phyloP scores from a whole-genome alignment of 78 protist species.

The Dictyostelium capitatum region DNA sequence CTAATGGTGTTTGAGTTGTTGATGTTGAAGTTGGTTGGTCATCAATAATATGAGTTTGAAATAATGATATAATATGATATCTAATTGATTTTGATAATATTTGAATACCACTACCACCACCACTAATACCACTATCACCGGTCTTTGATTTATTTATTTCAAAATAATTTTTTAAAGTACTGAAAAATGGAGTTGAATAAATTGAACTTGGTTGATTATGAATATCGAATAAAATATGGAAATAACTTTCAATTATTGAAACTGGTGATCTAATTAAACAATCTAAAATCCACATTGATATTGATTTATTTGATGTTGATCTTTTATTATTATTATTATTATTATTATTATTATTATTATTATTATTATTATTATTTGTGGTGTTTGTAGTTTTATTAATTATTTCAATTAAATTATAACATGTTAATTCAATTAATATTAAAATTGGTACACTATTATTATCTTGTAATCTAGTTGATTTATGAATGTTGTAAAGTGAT shows the following conservation, averaged over 20 bases:
- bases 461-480: conserved; percentile 13
- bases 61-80: conserved; percentile 21
- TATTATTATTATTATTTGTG: background rate
- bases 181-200: background rate
- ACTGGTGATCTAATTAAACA: conserved; percentile 21
- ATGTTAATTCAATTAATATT: conserved; percentile 11
- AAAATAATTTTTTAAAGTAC: too few species aligned
- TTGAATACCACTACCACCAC: background rate
- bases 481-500: background rate
- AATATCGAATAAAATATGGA: background rate
- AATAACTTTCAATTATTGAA: conserved; percentile 21
- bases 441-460: conserved; percentile 16
- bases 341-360: background rate
- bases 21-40: background rate
- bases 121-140: too few species aligned
- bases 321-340: too few species aligned
- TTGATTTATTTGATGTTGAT: background rate
- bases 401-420: conserved; percentile 8
- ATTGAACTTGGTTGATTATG: conserved; percentile 13
- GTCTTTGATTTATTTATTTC: background rate
- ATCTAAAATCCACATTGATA: conserved; percentile 11
- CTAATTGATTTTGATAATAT: conserved; percentile 8
- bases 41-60: background rate
- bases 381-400: background rate
- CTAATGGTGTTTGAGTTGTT: background rate